Base-by-base conservation (phyloP, 106 monocot genomes). In the Acanthochlamys bracteata region DNA sequence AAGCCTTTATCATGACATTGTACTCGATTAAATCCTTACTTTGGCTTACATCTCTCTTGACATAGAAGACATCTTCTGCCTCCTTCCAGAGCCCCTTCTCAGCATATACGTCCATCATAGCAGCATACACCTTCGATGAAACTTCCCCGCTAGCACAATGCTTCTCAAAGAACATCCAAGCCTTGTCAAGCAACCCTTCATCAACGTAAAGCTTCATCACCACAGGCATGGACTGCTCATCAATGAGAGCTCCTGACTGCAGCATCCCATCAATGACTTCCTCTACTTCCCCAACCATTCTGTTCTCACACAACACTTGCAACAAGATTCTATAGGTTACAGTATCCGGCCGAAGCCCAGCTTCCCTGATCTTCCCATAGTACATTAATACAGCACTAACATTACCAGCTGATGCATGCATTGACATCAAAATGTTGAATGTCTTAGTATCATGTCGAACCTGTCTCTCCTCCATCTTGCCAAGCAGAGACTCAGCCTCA, bases 1-100 rank as follows among this genome's bases (percentile, higher is more conserved):
- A 93, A 17, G 88, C 88, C 66, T 93, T 93, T 47, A 93, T 66
- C 84, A 93, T 79, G 39, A 93, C 88, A 78, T 88, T 93, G 53
- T 88, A 88, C 61, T 85, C 93, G 17, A 72, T 69, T 41, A 71
- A 45, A 60, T 83, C 80, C 69, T 69, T 84, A 58, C 61, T 75
- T 4, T 40, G 39, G 10, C 60, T 69, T 19, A 53, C 21, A 56
- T 57, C 66, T 45, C 75, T 76, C 60, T 69, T 67, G 7, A 57
- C 40, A 39, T 52, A 24, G 68, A 93, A 93, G 21, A 83, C 75
- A 57, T 75, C 54, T 69, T 88, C 93, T 11, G 93, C 93, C 47
- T 85, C 85, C 64, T 74, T 65, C 93, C 88, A 93, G 16, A 78
- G 71, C 10, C 80, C 88, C 65, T 72, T 88, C 42, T 93, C 93